These are phyloP conservation scores for Oxyria digyna DNA, from an alignment of 148 eudicot species.

Conservation along the genomic window DNA sequence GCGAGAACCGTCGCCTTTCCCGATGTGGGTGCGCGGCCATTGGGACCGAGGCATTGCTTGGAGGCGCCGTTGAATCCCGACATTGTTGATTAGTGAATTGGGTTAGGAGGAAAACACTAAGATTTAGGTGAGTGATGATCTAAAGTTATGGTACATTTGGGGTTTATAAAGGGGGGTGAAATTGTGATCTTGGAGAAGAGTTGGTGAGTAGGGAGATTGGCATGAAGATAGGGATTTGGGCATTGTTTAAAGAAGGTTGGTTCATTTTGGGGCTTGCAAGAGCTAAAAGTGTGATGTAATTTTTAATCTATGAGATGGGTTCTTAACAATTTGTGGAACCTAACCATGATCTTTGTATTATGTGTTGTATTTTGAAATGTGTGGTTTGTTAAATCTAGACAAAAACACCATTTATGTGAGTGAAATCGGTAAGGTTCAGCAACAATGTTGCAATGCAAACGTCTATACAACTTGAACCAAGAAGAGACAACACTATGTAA, in stretches of 20 bases:
- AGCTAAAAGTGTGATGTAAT: conserved; percentile 2
- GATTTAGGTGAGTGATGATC: conserved; percentile 8
- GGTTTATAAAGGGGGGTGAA: conserved; percentile 25
- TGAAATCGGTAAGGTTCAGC: background rate
- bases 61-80: conserved; percentile 22
- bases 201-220: conserved; percentile 32
- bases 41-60: conserved; percentile 8
- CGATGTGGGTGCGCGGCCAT: conserved; percentile 34
- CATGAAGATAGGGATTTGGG: conserved; percentile 29
- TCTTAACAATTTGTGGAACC: background rate
- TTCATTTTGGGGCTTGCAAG: background rate
- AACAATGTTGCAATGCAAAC: no score
- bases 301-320: background rate
- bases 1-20: conserved; percentile 83
- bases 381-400: background rate
- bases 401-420: background rate
- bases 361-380: background rate
- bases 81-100: conserved; percentile 26
- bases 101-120: background rate
- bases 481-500: no score
- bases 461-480: no score
- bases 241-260: conserved; percentile 1
- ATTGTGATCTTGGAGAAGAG: conserved; percentile 25
- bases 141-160: background rate
- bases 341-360: background rate